Evolutionary conservation across 768 basidiomycete species (phyloP).

Genomic region (Phallus indusiatus): DNA sequence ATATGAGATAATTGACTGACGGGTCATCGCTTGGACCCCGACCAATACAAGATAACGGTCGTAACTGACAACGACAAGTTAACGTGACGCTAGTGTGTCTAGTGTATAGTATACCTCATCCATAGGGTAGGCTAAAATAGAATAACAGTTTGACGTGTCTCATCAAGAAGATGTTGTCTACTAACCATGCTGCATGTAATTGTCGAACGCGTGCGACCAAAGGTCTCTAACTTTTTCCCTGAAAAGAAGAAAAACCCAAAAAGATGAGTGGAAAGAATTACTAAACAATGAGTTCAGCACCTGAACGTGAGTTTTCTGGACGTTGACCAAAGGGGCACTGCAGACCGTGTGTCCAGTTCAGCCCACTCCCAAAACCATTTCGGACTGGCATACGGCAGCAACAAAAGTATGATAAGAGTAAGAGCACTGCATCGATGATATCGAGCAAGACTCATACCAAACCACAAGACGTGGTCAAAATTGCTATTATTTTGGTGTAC

Average conservation of each 20-base stretch:
- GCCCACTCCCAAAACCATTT: slow-evolving; percentile 7
- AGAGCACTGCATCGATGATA: slow-evolving; percentile 1
- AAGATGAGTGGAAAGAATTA: slow-evolving; percentile 2
- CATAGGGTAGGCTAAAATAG: slow-evolving; percentile 61
- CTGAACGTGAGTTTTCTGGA: slow-evolving; percentile 1
- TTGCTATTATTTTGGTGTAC: neutral
- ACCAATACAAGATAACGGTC: slow-evolving; percentile 78
- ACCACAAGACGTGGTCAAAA: neutral
- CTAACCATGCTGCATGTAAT: slow-evolving; percentile 79
- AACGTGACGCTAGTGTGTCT: neutral
- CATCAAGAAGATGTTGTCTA: slow-evolving; percentile 2
- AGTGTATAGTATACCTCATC: slow-evolving; percentile 51
- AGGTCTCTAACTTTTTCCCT: slow-evolving; percentile 68
- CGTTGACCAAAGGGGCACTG: neutral
- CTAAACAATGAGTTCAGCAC: neutral
- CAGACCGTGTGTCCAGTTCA: neutral
- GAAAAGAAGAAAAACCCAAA: neutral
- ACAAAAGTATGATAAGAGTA: neutral
- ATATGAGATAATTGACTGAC: slow-evolving; percentile 35
- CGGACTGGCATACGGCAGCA: neutral
- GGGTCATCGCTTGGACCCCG: slow-evolving; percentile 80
- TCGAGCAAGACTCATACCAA: slow-evolving; percentile 2
- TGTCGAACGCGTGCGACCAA: slow-evolving; percentile 86
- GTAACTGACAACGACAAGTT: slow-evolving; percentile 41
- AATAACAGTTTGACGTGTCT: slow-evolving; percentile 15